Evolutionary conservation across 352 stramenopile species (phyloP).

Genomic region (Globisporangium parvum): DNA sequence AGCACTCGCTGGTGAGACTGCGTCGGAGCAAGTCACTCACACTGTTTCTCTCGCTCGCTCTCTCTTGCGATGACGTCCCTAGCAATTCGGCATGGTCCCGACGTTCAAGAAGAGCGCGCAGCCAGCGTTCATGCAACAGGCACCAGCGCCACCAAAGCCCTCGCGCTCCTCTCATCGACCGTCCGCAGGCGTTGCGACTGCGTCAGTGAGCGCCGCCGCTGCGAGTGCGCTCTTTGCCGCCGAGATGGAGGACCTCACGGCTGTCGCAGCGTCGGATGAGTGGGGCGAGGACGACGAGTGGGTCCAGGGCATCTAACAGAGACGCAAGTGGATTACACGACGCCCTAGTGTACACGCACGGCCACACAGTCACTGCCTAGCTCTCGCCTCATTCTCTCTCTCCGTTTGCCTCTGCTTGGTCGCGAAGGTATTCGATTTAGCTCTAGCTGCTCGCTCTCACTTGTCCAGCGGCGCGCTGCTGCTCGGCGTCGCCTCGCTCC

Average conservation of each 20-base stretch:
- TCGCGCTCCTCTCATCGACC: conserved; percentile 16
- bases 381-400: background rate
- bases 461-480: background rate
- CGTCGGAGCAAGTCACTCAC: background rate
- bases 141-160: conserved; percentile 5
- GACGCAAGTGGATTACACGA: too few species aligned
- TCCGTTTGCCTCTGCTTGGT: background rate
- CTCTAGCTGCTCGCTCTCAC: background rate
- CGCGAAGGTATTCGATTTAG: background rate
- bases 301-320: conserved; percentile 56
- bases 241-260: conserved; percentile 59
- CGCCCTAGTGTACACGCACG: too few species aligned
- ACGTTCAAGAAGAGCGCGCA: conserved; percentile 65
- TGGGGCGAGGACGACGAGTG: conserved; percentile 82
- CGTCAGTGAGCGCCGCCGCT: conserved; percentile 19
- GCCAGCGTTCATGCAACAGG: conserved; percentile 15
- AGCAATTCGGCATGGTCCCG: conserved; percentile 85
- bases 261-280: conserved; percentile 34
- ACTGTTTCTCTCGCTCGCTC: background rate
- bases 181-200: conserved; percentile 9
- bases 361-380: too few species aligned
- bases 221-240: conserved; percentile 52
- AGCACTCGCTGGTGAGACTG: conserved; percentile 1
- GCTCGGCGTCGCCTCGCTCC: conserved; percentile 25
- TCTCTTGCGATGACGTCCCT: background rate